Percentiles rank a stretch among this genome's conserved stretches.
phyloP scores from a whole-genome alignment of 1,284 basidiomycete genomes.

The Leccinum colubrinum region DNA sequence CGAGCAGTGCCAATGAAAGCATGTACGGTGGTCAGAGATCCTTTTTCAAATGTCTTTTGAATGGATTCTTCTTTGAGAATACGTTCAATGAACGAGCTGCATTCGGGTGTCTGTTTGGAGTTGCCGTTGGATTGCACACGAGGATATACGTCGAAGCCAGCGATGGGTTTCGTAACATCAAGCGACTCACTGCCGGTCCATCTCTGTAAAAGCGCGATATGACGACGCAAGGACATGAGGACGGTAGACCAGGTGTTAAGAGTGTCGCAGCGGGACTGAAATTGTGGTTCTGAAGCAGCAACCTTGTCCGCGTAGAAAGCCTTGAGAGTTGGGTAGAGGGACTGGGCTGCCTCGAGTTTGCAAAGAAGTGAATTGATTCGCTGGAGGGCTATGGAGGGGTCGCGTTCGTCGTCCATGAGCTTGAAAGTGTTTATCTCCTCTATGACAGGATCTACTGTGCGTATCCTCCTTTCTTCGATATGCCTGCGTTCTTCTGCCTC shows the following conservation, averaged over 20 bases:
- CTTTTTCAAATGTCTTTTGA: constrained; percentile 92
- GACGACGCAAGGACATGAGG: constrained; percentile 73
- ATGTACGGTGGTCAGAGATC: constrained; percentile 87
- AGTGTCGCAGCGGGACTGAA: constrained; percentile 80
- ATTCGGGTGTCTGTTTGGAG: constrained; percentile 47
- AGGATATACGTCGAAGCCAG: constrained; percentile 48
- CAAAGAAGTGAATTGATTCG: constrained; percentile 76
- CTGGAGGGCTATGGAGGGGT: constrained; percentile 56
- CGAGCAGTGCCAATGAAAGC: constrained; percentile 86
- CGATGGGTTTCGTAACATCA: constrained; percentile 79
- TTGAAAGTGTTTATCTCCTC: constrained; percentile 81
- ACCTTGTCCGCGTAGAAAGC: constrained; percentile 82
- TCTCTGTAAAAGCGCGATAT: constrained; percentile 76
- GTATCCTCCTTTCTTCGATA: constrained; percentile 80
- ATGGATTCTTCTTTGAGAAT: constrained; percentile 95
- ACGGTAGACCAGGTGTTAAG: constrained; percentile 90
- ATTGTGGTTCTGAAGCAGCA: constrained; percentile 59
- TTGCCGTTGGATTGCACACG: constrained; percentile 29
- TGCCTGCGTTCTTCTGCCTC: constrained; percentile 82
- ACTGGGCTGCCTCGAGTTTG: constrained; percentile 80
- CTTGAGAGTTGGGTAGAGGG: constrained; percentile 84
- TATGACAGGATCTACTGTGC: constrained; percentile 80
- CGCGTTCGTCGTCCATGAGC: constrained; percentile 42
- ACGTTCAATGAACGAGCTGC: constrained; percentile 88
- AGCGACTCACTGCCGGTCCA: constrained; percentile 94